phyloP scores from a whole-genome alignment of 2,329 filamentous ascomycete species.

The Cordyceps cateniannulata region DNA sequence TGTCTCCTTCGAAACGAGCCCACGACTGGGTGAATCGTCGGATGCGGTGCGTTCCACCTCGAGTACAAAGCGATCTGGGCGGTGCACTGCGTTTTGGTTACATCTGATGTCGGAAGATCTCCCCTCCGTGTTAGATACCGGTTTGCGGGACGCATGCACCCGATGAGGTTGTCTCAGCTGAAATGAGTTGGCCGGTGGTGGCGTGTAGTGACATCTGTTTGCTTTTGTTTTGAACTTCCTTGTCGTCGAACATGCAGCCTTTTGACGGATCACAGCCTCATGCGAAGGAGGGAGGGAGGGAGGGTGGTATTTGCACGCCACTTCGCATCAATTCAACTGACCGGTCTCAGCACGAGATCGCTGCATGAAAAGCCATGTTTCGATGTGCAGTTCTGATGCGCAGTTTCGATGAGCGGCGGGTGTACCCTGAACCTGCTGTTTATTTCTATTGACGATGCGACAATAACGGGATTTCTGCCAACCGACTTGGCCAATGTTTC shows the following conservation, averaged over 20 bases:
- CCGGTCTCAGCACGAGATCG: background rate
- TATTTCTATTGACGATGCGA: background rate
- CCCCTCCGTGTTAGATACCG: background rate
- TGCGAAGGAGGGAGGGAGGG: too few relatives aligned
- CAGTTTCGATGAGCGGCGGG: background rate
- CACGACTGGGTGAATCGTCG: background rate
- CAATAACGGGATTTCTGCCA: background rate
- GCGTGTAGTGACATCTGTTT: background rate
- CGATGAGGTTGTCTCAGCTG: background rate
- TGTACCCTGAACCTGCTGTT: background rate
- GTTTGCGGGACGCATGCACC: background rate
- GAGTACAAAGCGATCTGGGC: background rate
- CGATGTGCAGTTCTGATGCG: background rate
- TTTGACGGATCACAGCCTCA: background rate
- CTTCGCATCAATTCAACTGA: background rate
- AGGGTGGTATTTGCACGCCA: background rate
- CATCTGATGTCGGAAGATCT: conserved; percentile 1
- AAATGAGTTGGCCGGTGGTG: background rate
- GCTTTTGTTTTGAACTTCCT: background rate
- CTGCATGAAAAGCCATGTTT: conserved; percentile 6
- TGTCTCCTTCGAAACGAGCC: background rate
- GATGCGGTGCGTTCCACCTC: background rate
- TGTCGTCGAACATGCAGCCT: background rate
- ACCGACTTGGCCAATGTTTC: background rate
- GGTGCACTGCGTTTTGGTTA: background rate